Evolutionary conservation across 768 basidiomycete genomes (phyloP).

Genomic region (Rhizopogon vulgaris): DNA sequence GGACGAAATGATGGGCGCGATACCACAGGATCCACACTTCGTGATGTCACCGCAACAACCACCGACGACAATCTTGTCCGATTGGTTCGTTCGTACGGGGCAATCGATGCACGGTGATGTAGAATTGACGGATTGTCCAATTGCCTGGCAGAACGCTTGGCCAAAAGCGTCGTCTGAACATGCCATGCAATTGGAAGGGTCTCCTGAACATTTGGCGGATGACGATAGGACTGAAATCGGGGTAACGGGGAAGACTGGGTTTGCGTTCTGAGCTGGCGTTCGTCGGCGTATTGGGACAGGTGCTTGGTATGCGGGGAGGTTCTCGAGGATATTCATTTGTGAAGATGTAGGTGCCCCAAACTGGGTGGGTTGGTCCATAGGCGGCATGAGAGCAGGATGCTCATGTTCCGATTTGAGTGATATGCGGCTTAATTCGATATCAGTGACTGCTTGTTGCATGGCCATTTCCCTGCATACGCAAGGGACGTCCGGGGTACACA

Average conservation of each 20-base stretch:
- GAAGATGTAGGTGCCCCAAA: conserved; percentile 22
- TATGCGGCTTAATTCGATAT: conserved; percentile 6
- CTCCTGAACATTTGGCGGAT: conserved; percentile 63
- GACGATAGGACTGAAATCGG: conserved; percentile 25
- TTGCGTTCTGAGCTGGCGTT: conserved; percentile 28
- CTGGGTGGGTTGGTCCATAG: conserved; percentile 22
- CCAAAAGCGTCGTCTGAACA: conserved; percentile 85
- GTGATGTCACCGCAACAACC: conserved; percentile 34
- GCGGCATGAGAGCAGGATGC: conserved; percentile 9
- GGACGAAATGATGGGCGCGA: conserved; percentile 23
- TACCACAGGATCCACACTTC: conserved; percentile 25
- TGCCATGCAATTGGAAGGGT: conserved; percentile 79
- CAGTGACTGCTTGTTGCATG: conserved; percentile 36
- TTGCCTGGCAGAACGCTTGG: conserved; percentile 79
- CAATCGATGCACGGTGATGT: conserved; percentile 49
- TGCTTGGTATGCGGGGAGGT: conserved; percentile 74
- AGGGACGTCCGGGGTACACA: conserved; percentile 62
- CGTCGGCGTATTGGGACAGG: conserved; percentile 75
- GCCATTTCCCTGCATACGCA: conserved; percentile 77
- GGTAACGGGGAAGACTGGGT: conserved; percentile 51
- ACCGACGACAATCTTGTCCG: conserved; percentile 20
- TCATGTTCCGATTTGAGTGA: conserved; percentile 10
- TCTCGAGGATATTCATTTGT: conserved; percentile 60
- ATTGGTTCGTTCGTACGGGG: conserved; percentile 32
- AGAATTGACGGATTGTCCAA: conserved; percentile 55